Evolutionary conservation across 306 rosid genomes (phyloP), one percentile per base, ranked within the genome.

Genomic region (Vicia villosa): DNA sequence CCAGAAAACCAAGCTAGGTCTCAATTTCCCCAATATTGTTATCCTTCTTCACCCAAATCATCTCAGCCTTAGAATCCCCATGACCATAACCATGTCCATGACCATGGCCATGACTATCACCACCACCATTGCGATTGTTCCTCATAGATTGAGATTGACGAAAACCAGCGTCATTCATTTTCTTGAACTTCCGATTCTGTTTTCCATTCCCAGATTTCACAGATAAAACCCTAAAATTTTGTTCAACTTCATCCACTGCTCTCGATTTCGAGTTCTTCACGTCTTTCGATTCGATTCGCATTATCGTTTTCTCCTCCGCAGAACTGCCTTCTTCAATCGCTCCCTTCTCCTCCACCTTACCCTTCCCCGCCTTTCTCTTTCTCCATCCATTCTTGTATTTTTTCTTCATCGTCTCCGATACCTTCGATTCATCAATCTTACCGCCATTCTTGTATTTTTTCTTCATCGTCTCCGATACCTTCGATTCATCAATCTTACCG

Each of bases 11-110:
- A 26, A 58, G 5, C 45, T 42, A 75, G 56, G 45, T 59, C 50
- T 79, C 61, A 76, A 61, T 51, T 50, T 55, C 81, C 15, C 45
- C 46, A 42, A 12, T 68, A 68, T 40, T 47, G 14, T 66, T 73
- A 36, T 40, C 65, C 47, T 88, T 91, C 74, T 63, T 84, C 21
- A 86, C 85, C 97, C 97, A 91, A 69, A 82, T 74, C 84, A 54
- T 62, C 30, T n/a, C 22, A 7, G 28, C 42, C 42, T 13, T n/a
- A 4, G 32, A 32, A 56, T 2, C 1, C 3, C 43, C 36, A 30
- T 54, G 12, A 1, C 63, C 47, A 8, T 21, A 12, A 14, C 41
- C 17, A 22, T 22, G 24, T 1, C 46, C 46, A 42, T 5, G 7
- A 1, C 40, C 45, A 34, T 46, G 12, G 4, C 67, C 20, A 9